These are phyloP conservation scores for Paracoccidioides lutzii DNA, from an alignment of 2,329 filamentous ascomycete genomes.

Conservation along the genomic window DNA sequence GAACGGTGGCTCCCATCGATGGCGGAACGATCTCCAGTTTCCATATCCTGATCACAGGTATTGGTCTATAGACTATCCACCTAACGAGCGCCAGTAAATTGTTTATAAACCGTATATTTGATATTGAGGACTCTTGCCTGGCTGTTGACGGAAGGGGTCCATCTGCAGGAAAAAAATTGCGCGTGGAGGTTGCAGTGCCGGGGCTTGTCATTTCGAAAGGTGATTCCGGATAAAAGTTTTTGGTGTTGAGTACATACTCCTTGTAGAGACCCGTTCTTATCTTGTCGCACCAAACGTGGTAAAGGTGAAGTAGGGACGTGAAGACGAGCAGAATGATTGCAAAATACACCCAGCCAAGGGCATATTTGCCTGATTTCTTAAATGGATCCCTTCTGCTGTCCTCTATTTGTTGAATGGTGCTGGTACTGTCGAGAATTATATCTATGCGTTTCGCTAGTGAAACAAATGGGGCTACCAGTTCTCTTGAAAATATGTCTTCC, in stretches of 20 bases:
- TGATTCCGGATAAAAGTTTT: conserved; percentile 40
- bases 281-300: conserved; percentile 88
- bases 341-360: conserved; percentile 78
- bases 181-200: conserved; percentile 47
- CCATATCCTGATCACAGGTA: conserved; percentile 59
- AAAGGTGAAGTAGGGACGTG: conserved; percentile 59
- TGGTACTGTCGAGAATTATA: conserved; percentile 43
- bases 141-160: conserved; percentile 45
- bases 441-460: conserved; percentile 39
- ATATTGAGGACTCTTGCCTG: conserved; percentile 55
- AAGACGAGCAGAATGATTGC: conserved; percentile 56
- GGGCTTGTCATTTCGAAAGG: conserved; percentile 51
- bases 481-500: background rate
- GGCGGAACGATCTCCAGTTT: conserved; percentile 65
- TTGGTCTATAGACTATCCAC: conserved; percentile 78
- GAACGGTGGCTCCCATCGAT: conserved; percentile 57
- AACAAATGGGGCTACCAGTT: background rate
- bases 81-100: conserved; percentile 69
- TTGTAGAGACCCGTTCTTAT: conserved; percentile 81
- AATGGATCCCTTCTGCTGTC: conserved; percentile 60
- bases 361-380: conserved; percentile 72
- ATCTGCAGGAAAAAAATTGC: conserved; percentile 63
- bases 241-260: conserved; percentile 52
- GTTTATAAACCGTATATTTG: conserved; percentile 61
- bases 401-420: conserved; percentile 42